Conservation (phyloP, 2,329 filamentous ascomycete species). For the Ophiostoma piceae region DNA sequence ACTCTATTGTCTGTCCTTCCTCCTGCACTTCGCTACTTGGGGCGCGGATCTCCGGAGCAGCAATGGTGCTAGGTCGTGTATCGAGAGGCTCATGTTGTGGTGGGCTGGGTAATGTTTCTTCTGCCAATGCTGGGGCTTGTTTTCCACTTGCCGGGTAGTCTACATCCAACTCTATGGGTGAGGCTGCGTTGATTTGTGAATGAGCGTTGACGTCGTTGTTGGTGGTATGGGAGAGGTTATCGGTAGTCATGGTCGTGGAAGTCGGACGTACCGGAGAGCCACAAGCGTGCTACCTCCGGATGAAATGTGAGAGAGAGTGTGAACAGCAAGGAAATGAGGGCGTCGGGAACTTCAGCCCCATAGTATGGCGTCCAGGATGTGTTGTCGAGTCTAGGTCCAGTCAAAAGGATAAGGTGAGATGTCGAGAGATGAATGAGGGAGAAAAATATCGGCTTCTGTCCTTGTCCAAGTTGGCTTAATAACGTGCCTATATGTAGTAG, state of each 20-base stretch:
- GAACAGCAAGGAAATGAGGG: neutral
- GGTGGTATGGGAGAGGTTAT: neutral
- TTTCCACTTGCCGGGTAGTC: neutral
- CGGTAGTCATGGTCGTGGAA: neutral
- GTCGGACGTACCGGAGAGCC: neutral
- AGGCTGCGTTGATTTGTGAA: neutral
- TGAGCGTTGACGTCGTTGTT: neutral
- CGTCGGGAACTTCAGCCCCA: neutral
- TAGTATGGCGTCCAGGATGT: neutral
- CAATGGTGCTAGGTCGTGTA: neutral
- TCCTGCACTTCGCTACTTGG: neutral
- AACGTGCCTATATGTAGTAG: neutral
- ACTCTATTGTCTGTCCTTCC: neutral
- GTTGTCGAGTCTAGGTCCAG: neutral
- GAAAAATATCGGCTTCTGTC: neutral
- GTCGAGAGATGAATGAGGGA: neutral
- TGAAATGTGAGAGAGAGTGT: neutral
- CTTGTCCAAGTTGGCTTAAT: neutral
- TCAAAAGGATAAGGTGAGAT: neutral
- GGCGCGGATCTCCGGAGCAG: neutral
- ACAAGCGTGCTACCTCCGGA: constrained; percentile 4
- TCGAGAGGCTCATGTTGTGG: neutral
- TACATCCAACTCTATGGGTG: neutral
- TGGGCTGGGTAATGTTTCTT: constrained; percentile 6
- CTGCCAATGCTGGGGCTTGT: neutral